Evolutionary conservation across 495 filamentous ascomycete species (phyloP), one percentile per base, ranked within the genome.

Genomic region (Penicillium canariense): DNA sequence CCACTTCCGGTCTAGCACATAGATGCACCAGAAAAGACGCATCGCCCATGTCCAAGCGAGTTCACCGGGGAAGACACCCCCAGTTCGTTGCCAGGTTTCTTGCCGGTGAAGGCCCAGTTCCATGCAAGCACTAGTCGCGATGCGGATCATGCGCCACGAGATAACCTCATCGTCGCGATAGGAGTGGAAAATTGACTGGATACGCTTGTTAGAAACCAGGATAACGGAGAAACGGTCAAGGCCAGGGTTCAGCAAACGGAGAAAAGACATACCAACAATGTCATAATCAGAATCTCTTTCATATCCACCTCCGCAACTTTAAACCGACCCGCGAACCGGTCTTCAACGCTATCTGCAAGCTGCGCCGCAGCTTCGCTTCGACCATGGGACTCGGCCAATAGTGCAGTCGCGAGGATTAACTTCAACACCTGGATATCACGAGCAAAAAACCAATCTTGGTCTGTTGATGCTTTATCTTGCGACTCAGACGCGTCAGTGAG

Each of bases 1-100:
- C 85, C 87, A 93, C 34, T 90, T 78, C 5, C 87, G 75, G 63
- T 95, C 90, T 22, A 95, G 77, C 2, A 90, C 84, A 55, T 91
- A 92, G 20, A 88, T 81, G n/a, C 86, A 82, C 90, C 90, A 95
- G 65, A 92, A 95, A 0, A 87, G 79, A 30, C 84, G 79, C 27
- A 86, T 77, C 0, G 84, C 87, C 60, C 78, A 79, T 12, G 72
- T 75, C 25, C 84, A 80, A 35, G 87, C 84, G 17, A 77, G 58
- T 35, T 86, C 80, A 40, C 83, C 82, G 5, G 83, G 76, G 50
- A 80, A 76, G 34, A 75, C 68, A 18, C 71, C 74, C 9, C 71
- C 71, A 9, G 85, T 82, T 40, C 76, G 83, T 20, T 81, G 74
- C 69, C 91, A 80, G 1, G 84, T 88, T 40, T 90, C 87, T 50